A percentile compares a stretch with the other conserved stretches of the same genome.
These are phyloP conservation scores for Sporothrix phasma DNA, from an alignment of 2,329 filamentous ascomycete species.

Conservation along the genomic window DNA sequence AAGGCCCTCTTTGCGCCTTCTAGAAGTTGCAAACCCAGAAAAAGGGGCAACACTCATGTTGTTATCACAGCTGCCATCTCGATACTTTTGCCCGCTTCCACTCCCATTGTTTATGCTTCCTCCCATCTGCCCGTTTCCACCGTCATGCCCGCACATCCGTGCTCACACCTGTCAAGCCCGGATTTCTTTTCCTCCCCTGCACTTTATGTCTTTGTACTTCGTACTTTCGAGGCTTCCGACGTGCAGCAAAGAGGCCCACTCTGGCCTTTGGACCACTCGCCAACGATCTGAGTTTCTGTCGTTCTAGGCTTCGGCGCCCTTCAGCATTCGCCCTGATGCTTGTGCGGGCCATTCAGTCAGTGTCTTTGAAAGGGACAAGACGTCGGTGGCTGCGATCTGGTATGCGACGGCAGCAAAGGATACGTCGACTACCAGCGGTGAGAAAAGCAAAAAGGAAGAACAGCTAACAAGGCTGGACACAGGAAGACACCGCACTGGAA, in stretches of 20 bases:
- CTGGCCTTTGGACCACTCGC: background rate
- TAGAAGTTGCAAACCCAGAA: background rate
- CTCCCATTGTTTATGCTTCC: background rate
- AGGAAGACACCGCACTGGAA: background rate
- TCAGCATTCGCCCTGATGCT: background rate
- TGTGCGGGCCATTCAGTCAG: background rate
- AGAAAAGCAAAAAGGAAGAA: background rate
- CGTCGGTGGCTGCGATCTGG: background rate
- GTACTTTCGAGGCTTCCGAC: background rate
- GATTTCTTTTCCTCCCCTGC: background rate
- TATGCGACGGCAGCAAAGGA: background rate
- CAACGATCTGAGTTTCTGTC: background rate
- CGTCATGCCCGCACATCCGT: background rate
- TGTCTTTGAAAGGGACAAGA: too few relatives aligned
- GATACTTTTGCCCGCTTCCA: background rate
- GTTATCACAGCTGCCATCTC: background rate
- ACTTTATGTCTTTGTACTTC: background rate
- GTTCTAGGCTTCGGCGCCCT: background rate
- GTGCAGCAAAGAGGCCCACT: too few relatives aligned
- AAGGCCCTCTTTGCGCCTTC: background rate
- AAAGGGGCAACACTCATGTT: background rate
- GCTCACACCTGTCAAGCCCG: background rate
- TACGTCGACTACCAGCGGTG: background rate
- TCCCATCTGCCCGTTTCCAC: background rate
- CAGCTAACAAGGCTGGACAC: background rate